Evolutionary conservation across 257 asterid genomes (phyloP).

Genomic region (Thymus mandschuricus): DNA sequence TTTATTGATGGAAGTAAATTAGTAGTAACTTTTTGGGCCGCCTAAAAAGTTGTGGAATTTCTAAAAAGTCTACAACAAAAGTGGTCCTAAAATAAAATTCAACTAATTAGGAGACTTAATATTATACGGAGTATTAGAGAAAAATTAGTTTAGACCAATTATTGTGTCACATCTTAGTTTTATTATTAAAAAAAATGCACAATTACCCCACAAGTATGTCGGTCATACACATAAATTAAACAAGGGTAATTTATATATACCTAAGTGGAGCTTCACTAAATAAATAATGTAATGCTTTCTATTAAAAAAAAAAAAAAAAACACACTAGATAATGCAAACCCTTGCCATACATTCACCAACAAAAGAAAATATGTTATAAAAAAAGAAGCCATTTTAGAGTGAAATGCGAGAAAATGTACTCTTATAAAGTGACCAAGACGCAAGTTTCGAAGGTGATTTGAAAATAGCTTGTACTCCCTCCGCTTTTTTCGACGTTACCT

Average conservation of each 20-base stretch:
- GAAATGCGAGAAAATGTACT: too few relatives aligned
- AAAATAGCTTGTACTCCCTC: too few relatives aligned
- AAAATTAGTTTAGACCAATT: conserved; percentile 1
- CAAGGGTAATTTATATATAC: not conserved
- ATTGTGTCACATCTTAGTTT: conserved; percentile 7
- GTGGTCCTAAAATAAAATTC: conserved; percentile 16
- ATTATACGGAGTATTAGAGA: not conserved
- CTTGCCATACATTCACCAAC: not conserved
- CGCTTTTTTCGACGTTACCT: too few relatives aligned
- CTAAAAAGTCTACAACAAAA: not conserved
- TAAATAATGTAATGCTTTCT: not conserved
- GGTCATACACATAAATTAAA: not conserved
- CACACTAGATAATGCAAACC: not conserved
- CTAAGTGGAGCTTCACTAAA: not conserved
- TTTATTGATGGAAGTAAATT: not conserved
- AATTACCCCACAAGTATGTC: not conserved
- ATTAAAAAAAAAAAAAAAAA: too few relatives aligned
- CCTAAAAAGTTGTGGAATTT: not conserved
- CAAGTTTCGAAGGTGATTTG: too few relatives aligned
- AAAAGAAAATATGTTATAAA: too few relatives aligned
- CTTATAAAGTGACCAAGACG: too few relatives aligned
- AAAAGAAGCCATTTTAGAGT: not conserved
- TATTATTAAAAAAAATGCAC: not conserved
- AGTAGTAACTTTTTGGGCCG: not conserved
- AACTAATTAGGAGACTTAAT: not conserved